Evolutionary conservation across 768 basidiomycete species (phyloP).

Genomic region (Strobilomyces echinocephalus): DNA sequence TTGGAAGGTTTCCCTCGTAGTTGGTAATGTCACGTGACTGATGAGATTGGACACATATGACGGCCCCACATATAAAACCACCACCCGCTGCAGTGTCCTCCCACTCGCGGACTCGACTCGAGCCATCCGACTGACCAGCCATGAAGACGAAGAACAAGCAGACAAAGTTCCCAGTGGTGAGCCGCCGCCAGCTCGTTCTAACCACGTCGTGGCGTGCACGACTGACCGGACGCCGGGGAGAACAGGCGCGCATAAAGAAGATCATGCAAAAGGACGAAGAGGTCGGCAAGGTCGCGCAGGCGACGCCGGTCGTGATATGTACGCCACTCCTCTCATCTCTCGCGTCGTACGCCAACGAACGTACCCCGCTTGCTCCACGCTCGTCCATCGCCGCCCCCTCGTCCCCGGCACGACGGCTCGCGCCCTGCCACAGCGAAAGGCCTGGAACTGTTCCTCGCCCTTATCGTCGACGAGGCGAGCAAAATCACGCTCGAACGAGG

Average conservation of each 20-base stretch:
- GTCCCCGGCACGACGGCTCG: neutral
- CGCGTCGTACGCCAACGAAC: constrained; percentile 10
- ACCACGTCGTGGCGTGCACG: neutral
- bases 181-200: constrained; percentile 24
- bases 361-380: neutral
- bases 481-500: constrained; percentile 64
- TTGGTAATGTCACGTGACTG: constrained; percentile 15
- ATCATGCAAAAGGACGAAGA: constrained; percentile 99
- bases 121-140: neutral
- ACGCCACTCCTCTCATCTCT: constrained; percentile 34
- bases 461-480: constrained; percentile 77
- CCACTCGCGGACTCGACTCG: neutral
- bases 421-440: constrained; percentile 72
- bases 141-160: constrained; percentile 93
- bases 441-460: constrained; percentile 83
- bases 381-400: too few species aligned
- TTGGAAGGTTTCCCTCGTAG: too few species aligned
- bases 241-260: constrained; percentile 93
- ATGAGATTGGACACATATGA: constrained; percentile 22
- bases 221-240: constrained; percentile 6
- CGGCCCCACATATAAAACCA: constrained; percentile 1
- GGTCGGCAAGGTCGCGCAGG: constrained; percentile 96
- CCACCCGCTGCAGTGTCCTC: neutral
- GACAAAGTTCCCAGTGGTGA: constrained; percentile 86
- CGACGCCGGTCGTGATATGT: constrained; percentile 97